phyloP scores from a whole-genome alignment of 2,329 filamentous ascomycete species.

The Clonostachys rhizophaga region DNA sequence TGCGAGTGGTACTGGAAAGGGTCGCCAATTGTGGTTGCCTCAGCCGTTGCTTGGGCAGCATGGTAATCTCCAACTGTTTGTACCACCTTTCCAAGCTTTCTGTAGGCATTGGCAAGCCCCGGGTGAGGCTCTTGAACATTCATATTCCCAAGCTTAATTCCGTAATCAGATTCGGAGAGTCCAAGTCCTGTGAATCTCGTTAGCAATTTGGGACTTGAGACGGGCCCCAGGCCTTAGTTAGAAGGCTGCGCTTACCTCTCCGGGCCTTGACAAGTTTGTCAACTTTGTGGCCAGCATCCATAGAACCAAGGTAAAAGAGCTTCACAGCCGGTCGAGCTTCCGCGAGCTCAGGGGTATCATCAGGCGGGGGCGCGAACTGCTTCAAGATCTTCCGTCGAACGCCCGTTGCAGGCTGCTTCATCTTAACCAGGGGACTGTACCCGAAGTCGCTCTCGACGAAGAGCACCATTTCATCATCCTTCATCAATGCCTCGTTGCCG shows the following conservation, averaged over 20 bases:
- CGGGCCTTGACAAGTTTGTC: slow-evolving; percentile 90
- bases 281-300: slow-evolving; percentile 97
- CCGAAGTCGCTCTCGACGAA: slow-evolving; percentile 99
- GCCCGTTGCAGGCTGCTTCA: slow-evolving; percentile 95
- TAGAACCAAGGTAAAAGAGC: slow-evolving; percentile 88
- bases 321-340: slow-evolving; percentile 89
- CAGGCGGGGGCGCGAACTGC: slow-evolving; percentile 94
- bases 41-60: slow-evolving; percentile 91
- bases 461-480: slow-evolving; percentile 93
- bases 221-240: background rate
- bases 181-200: slow-evolving; percentile 64
- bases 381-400: slow-evolving; percentile 94
- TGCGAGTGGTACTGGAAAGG: slow-evolving; percentile 92
- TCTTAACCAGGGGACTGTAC: slow-evolving; percentile 91
- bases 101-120: slow-evolving; percentile 84
- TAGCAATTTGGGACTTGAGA: background rate
- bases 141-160: slow-evolving; percentile 83
- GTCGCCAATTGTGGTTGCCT: slow-evolving; percentile 91
- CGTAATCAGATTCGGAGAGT: slow-evolving; percentile 87
- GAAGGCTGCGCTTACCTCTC: slow-evolving; percentile 56
- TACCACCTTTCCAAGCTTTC: slow-evolving; percentile 89
- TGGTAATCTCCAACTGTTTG: slow-evolving; percentile 94
- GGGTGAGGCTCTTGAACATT: slow-evolving; percentile 85
- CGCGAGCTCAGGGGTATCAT: slow-evolving; percentile 92
- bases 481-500: slow-evolving; percentile 85